Conservation (phyloP, 495 filamentous ascomycete genomes). For the Staphylotrichum longicolle region DNA sequence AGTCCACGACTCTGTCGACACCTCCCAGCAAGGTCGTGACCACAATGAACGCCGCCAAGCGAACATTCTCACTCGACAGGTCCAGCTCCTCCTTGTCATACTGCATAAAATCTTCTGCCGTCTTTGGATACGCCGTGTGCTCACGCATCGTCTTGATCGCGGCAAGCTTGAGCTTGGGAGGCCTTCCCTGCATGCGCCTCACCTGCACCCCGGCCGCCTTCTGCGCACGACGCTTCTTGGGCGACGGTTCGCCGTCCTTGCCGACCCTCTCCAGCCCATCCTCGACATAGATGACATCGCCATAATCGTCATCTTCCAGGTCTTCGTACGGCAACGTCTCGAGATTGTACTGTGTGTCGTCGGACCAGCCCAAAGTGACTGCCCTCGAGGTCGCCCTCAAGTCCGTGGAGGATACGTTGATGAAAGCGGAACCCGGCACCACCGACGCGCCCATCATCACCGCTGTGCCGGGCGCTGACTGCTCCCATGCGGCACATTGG, state of each 20-base stretch:
- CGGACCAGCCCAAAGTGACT: slow-evolving; percentile 35
- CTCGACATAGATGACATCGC: slow-evolving; percentile 18
- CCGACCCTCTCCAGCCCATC: slow-evolving; percentile 4
- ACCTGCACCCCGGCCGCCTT: slow-evolving; percentile 11
- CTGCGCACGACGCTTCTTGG: slow-evolving; percentile 23
- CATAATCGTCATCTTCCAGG: slow-evolving; percentile 30
- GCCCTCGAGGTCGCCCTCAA: slow-evolving; percentile 25
- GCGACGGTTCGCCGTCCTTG: background rate
- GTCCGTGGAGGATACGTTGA: slow-evolving; percentile 36
- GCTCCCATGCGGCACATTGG: slow-evolving; percentile 43
- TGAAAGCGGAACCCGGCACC: slow-evolving; percentile 34
- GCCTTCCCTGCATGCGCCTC: slow-evolving; percentile 22
- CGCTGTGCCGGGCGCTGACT: slow-evolving; percentile 32
- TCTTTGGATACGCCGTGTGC: slow-evolving; percentile 38
- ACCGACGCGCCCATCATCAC: slow-evolving; percentile 30
- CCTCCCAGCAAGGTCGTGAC: slow-evolving; percentile 74
- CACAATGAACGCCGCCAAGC: slow-evolving; percentile 70
- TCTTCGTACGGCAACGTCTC: slow-evolving; percentile 46
- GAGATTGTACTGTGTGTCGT: slow-evolving; percentile 36
- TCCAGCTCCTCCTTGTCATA: slow-evolving; percentile 36
- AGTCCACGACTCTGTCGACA: slow-evolving; percentile 65
- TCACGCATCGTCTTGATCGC: slow-evolving; percentile 41
- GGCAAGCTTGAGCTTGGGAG: slow-evolving; percentile 34
- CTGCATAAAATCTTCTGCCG: slow-evolving; percentile 39
- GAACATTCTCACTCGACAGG: slow-evolving; percentile 42